These are phyloP conservation scores for Geranomyces michiganensis DNA, from an alignment of 192 early-diverging fungal species.

Conservation along the genomic window DNA sequence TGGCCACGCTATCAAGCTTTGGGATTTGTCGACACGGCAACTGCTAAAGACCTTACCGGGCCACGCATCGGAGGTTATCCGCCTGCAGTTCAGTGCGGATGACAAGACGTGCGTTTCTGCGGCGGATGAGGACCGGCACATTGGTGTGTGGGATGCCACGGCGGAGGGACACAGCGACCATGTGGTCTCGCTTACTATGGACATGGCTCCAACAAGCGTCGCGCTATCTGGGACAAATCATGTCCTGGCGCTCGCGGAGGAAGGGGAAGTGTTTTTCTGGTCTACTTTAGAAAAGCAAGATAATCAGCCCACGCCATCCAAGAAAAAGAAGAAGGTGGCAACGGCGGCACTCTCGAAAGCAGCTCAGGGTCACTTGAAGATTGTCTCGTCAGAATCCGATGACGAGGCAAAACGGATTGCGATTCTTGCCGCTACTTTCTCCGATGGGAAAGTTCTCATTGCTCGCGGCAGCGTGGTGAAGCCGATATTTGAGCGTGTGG, in stretches of 20 bases:
- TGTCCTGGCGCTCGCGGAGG: constrained; percentile 43
- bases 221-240: constrained; percentile 22
- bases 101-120: constrained; percentile 30
- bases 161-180: constrained; percentile 13
- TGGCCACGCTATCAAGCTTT: constrained; percentile 24
- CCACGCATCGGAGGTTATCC: constrained; percentile 41
- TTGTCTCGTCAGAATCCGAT: constrained; percentile 9
- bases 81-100: constrained; percentile 17
- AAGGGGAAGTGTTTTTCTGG: constrained; percentile 44
- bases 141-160: constrained; percentile 42
- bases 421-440: constrained; percentile 37
- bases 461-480: constrained; percentile 40
- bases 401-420: constrained; percentile 15
- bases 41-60: constrained; percentile 39
- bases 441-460: constrained; percentile 31
- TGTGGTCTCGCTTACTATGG: constrained; percentile 34
- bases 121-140: constrained; percentile 45
- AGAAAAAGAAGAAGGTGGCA: constrained; percentile 23
- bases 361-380: constrained; percentile 1
- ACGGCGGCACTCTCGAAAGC: not conserved
- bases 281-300: not conserved
- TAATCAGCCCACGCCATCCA: not conserved
- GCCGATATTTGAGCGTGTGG: constrained; percentile 47
- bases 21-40: constrained; percentile 15
- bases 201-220: constrained; percentile 19